Conservation (phyloP, 495 filamentous ascomycete species). For the Diplogelasinospora grovesii region DNA sequence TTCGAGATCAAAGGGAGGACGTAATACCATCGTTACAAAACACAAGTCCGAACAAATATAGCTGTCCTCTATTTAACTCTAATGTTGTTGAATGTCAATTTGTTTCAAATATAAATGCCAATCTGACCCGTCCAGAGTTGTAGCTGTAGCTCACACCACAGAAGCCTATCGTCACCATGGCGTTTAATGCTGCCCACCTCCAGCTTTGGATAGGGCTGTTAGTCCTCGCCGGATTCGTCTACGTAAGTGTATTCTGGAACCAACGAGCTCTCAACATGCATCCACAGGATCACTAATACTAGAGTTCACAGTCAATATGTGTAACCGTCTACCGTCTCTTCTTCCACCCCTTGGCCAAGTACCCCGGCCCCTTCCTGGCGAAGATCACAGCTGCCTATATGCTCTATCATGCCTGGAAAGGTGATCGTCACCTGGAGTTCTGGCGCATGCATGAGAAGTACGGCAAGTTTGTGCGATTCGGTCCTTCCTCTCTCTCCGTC, state of each 20-base stretch:
- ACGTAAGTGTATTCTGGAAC: conserved; percentile 12
- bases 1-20: no score
- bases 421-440: conserved; percentile 55
- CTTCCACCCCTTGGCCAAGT: conserved; percentile 60
- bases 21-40: no score
- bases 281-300: neutral
- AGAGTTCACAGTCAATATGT: conserved; percentile 17
- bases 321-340: conserved; percentile 46
- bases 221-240: conserved; percentile 11
- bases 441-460: conserved; percentile 52
- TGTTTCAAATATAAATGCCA: no score
- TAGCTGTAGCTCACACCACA: no score
- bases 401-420: conserved; percentile 51
- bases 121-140: no score
- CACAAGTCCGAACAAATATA: no score
- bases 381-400: conserved; percentile 51
- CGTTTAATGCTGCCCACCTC: conserved; percentile 19
- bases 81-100: no score
- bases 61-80: no score
- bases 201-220: conserved; percentile 25
- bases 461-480: conserved; percentile 52
- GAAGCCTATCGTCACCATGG: no score
- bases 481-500: conserved; percentile 55
- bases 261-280: no score
- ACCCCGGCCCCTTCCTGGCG: conserved; percentile 56